phyloP scores from a whole-genome alignment of 768 basidiomycete species.

The Peribolospora baueri region DNA sequence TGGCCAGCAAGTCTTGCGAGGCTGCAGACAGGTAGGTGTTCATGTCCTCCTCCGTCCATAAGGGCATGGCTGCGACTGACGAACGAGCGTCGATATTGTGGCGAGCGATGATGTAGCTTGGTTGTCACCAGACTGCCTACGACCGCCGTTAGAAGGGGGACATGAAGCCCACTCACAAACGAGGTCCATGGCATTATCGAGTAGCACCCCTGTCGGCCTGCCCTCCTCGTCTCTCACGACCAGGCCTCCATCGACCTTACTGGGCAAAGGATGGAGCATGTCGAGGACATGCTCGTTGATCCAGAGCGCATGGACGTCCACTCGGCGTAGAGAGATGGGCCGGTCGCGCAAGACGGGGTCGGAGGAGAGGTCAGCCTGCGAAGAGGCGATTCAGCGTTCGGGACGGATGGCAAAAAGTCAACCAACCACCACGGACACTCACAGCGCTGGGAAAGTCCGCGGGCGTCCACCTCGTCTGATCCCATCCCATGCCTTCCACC shows the following conservation, averaged over 20 bases:
- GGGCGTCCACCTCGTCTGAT: constrained; percentile 38
- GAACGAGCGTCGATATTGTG: background rate
- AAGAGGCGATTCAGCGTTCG: background rate
- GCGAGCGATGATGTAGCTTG: constrained; percentile 12
- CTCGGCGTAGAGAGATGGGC: constrained; percentile 45
- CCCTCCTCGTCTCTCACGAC: constrained; percentile 42
- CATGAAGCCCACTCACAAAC: constrained; percentile 20
- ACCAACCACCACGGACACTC: constrained; percentile 9
- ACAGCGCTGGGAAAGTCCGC: constrained; percentile 49
- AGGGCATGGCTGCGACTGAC: constrained; percentile 22
- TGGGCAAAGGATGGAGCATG: constrained; percentile 33
- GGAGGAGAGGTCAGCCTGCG: constrained; percentile 43
- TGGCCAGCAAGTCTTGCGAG: constrained; percentile 41
- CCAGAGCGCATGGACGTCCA: constrained; percentile 74
- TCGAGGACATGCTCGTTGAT: constrained; percentile 47
- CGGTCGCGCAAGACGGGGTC: constrained; percentile 43
- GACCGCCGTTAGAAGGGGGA: background rate
- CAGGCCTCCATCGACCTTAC: constrained; percentile 43
- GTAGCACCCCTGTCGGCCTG: constrained; percentile 49
- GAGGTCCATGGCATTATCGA: constrained; percentile 69
- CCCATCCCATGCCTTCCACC: constrained; percentile 81
- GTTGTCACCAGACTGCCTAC: constrained; percentile 9
- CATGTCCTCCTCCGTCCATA: constrained; percentile 34
- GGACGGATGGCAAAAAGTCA: background rate
- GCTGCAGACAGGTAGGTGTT: constrained; percentile 39